Evolutionary conservation across 176 grass and related monocot species (phyloP).

Genomic region (Triticum monococcum): DNA sequence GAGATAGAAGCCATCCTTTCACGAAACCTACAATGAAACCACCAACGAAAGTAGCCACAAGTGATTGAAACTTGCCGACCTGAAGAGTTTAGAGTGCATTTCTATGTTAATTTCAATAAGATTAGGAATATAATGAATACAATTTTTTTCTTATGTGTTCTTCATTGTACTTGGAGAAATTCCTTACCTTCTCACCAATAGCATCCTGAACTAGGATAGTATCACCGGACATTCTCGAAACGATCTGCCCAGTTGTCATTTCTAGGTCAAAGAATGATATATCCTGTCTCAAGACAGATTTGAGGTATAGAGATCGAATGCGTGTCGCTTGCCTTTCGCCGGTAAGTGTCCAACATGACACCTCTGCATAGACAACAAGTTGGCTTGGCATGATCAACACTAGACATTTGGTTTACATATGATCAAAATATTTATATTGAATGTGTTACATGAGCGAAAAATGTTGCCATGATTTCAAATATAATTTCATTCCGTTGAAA

Average conservation of each 20-base stretch:
- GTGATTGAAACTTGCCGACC: constrained; percentile 32
- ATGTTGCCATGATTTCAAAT: neutral
- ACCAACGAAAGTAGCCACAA: constrained; percentile 28
- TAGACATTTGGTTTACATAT: neutral
- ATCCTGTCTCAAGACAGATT: constrained; percentile 39
- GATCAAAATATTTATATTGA: neutral
- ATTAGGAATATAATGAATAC: neutral
- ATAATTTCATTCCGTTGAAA: neutral
- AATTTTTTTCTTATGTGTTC: neutral
- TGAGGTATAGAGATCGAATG: constrained; percentile 34
- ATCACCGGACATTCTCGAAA: constrained; percentile 30
- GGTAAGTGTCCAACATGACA: constrained; percentile 48
- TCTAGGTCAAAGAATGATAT: constrained; percentile 42
- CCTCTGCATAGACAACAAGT: neutral
- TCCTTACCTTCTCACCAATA: constrained; percentile 48
- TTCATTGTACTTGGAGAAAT: neutral
- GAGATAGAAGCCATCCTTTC: constrained; percentile 38
- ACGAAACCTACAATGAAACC: constrained; percentile 34
- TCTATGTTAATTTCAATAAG: neutral
- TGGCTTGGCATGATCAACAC: neutral
- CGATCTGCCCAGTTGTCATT: constrained; percentile 24
- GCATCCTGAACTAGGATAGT: constrained; percentile 47
- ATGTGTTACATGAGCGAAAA: neutral
- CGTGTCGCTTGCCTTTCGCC: constrained; percentile 36
- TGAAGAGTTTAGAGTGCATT: neutral